A percentile compares a stretch with the other conserved stretches of the same genome.
phyloP scores from a whole-genome alignment of 1,284 basidiomycete genomes.

The Leccinum pachyderme region DNA sequence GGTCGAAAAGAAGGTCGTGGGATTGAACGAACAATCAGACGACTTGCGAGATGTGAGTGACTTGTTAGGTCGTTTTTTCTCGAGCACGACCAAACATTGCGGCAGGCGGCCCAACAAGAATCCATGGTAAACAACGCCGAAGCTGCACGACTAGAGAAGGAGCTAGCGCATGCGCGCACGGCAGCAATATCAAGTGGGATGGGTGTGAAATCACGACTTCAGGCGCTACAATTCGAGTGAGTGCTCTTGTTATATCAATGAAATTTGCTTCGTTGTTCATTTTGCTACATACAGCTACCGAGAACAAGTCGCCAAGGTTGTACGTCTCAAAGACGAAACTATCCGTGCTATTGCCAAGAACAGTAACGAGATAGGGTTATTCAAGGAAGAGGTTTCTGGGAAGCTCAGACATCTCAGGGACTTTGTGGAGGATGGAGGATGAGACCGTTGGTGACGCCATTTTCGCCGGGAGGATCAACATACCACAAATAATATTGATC shows the following conservation, averaged over 20 bases:
- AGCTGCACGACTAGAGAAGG: slow-evolving; percentile 61
- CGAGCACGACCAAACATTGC: slow-evolving; percentile 12
- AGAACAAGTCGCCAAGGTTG: slow-evolving; percentile 72
- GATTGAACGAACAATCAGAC: slow-evolving; percentile 74
- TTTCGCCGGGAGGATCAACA: background rate
- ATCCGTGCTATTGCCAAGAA: slow-evolving; percentile 78
- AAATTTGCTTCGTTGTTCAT: slow-evolving; percentile 2
- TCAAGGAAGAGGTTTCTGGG: slow-evolving; percentile 72
- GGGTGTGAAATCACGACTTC: slow-evolving; percentile 73
- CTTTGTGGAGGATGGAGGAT: slow-evolving; percentile 57
- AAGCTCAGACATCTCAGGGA: slow-evolving; percentile 64
- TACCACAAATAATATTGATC: background rate
- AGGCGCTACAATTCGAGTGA: slow-evolving; percentile 63
- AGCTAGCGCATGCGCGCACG: slow-evolving; percentile 66
- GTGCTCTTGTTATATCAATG: slow-evolving; percentile 5
- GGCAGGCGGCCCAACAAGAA: slow-evolving; percentile 72
- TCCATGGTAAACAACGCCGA: slow-evolving; percentile 60
- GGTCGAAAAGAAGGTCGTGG: slow-evolving; percentile 64
- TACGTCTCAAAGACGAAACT: slow-evolving; percentile 70
- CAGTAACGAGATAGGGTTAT: slow-evolving; percentile 73
- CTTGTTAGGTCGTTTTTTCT: background rate
- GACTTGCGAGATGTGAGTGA: slow-evolving; percentile 67
- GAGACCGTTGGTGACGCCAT: background rate
- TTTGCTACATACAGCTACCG: slow-evolving; percentile 50
- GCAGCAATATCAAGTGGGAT: slow-evolving; percentile 75